phyloP scores from a whole-genome alignment of 2,329 filamentous ascomycete genomes.

The Zasmidium angulare region DNA sequence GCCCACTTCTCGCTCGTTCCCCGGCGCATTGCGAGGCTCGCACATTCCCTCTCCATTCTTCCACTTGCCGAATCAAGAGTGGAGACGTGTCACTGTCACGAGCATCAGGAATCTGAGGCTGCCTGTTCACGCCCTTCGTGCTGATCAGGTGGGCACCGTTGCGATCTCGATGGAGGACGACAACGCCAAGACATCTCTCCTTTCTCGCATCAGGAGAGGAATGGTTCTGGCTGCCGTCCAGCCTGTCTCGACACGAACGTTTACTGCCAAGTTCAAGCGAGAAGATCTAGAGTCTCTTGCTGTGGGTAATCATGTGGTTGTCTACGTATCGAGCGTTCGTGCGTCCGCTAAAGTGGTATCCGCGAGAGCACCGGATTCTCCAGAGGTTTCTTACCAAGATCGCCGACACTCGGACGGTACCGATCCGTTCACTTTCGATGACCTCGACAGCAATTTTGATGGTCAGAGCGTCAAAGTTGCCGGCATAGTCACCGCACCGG shows the following conservation, averaged over 20 bases:
- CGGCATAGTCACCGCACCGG: conserved; percentile 24
- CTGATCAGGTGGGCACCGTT: conserved; percentile 86
- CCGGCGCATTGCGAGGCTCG: conserved; percentile 42
- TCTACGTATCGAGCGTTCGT: conserved; percentile 85
- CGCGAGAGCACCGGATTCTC: conserved; percentile 33
- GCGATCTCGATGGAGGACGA: conserved; percentile 63
- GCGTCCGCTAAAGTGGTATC: conserved; percentile 71
- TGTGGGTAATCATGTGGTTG: conserved; percentile 69
- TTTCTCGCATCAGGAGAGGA: conserved; percentile 63
- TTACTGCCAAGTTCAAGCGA: conserved; percentile 68
- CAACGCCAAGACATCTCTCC: conserved; percentile 27
- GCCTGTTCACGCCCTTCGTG: conserved; percentile 71
- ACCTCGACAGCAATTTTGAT: conserved; percentile 16
- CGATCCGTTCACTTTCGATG: conserved; percentile 29
- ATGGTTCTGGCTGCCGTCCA: conserved; percentile 71
- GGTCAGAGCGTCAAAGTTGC: conserved; percentile 21
- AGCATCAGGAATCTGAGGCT: conserved; percentile 87
- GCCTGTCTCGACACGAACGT: conserved; percentile 51
- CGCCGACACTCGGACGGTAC: conserved; percentile 36
- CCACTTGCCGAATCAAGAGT: conserved; percentile 55
- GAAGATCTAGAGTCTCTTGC: conserved; percentile 62
- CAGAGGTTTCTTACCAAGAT: conserved; percentile 6
- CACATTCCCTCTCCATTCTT: conserved; percentile 26
- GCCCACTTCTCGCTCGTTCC: conserved; percentile 48
- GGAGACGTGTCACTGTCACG: conserved; percentile 76